Conservation (phyloP, 192 early-diverging fungal species). For the Coemansia erecta region DNA sequence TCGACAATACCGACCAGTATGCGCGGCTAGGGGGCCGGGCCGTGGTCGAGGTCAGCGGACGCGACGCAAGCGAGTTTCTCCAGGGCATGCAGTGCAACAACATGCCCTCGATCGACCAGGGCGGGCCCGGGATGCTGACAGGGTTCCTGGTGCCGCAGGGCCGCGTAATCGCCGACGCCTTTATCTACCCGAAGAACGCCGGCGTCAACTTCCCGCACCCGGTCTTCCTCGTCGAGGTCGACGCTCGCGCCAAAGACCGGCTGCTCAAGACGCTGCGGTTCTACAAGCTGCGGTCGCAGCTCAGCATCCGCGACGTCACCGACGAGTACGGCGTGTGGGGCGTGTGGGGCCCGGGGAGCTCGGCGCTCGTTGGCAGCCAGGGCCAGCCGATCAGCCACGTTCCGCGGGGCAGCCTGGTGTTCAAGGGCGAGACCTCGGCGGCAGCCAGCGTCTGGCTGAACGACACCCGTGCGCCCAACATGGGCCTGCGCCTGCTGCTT, state of each 20-base stretch:
- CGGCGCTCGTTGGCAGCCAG: constrained; percentile 24
- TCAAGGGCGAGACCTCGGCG: constrained; percentile 24
- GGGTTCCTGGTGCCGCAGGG: constrained; percentile 87
- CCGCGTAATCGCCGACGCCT: constrained; percentile 83
- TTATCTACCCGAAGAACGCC: constrained; percentile 75
- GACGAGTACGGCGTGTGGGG: constrained; percentile 66
- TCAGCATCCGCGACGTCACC: constrained; percentile 66
- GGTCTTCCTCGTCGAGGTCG: constrained; percentile 74
- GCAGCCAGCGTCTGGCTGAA: constrained; percentile 31
- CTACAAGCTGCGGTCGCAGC: constrained; percentile 76
- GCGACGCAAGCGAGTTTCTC: constrained; percentile 78
- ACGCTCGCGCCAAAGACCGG: constrained; percentile 52
- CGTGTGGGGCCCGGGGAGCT: constrained; percentile 66
- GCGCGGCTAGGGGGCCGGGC: constrained; percentile 58
- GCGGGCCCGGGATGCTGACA: constrained; percentile 75
- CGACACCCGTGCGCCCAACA: constrained; percentile 57
- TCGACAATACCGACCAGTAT: constrained; percentile 43
- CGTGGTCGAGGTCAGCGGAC: constrained; percentile 66
- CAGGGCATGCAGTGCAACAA: constrained; percentile 92
- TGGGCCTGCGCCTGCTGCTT: constrained; percentile 62
- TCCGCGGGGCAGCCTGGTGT: constrained; percentile 38
- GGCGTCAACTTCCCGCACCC: constrained; percentile 64
- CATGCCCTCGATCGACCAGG: constrained; percentile 66
- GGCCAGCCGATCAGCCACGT: constrained; percentile 27
- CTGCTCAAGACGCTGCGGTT: constrained; percentile 69